A percentile compares a stretch with the other conserved stretches of the same genome.
These are phyloP conservation scores for Plasmodium ovale DNA, from an alignment of 169 alveolate genomes.

Conservation along the genomic window DNA sequence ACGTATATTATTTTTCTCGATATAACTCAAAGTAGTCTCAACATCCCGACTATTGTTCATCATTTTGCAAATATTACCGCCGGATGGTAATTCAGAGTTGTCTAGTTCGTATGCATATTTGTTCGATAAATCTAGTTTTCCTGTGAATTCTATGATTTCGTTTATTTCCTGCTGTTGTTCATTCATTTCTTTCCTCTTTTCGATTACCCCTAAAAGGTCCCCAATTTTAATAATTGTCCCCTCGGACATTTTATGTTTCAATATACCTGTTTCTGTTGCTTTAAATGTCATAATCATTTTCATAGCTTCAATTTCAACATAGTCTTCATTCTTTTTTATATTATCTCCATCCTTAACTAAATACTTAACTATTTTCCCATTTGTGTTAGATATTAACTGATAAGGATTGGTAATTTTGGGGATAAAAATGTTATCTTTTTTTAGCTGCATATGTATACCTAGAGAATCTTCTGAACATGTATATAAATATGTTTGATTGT, in stretches of 20 bases:
- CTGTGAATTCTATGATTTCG: constrained; percentile 20
- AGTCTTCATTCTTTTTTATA: constrained; percentile 83
- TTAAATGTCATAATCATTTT: constrained; percentile 87
- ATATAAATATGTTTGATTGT: constrained; percentile 63
- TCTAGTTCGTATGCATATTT: constrained; percentile 57
- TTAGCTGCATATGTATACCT: constrained; percentile 68
- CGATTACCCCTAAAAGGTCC: constrained; percentile 81
- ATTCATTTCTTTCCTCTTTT: constrained; percentile 10
- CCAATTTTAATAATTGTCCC: constrained; percentile 85
- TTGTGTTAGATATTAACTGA: constrained; percentile 73
- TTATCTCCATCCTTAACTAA: constrained; percentile 81
- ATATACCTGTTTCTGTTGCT: constrained; percentile 83
- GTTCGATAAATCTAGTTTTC: constrained; percentile 70
- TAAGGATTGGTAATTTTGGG: constrained; percentile 62
- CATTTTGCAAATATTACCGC: too few relatives aligned
- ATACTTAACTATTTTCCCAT: constrained; percentile 82
- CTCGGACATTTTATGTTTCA: constrained; percentile 84
- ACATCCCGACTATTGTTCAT: too few relatives aligned
- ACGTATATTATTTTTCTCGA: too few relatives aligned
- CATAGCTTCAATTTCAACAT: constrained; percentile 89
- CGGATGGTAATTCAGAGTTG: too few relatives aligned
- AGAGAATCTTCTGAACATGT: constrained; percentile 59
- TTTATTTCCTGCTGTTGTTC: constrained; percentile 4
- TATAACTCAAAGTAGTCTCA: too few relatives aligned
- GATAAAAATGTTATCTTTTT: constrained; percentile 57